Base-by-base conservation (phyloP, 2,329 filamentous ascomycete genomes). In the Aspergillus niger region DNA sequence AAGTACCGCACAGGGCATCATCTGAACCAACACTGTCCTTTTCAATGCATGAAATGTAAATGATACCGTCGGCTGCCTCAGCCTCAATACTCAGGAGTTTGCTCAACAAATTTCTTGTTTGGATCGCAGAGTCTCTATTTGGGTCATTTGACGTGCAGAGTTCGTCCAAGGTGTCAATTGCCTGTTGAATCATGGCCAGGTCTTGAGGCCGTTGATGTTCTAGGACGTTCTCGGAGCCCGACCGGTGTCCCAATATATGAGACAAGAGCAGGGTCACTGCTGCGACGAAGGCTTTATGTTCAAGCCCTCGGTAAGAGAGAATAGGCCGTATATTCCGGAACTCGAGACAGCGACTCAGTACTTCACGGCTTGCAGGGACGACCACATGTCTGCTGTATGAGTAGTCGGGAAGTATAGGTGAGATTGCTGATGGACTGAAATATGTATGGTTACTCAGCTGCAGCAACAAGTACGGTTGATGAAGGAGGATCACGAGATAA, bases 141-240 rank as follows among this genome's bases (percentile, higher is more conserved):
- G 39, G 26, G 22, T 30, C n/a, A 13, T 44, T 22, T 24, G 10
- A 20, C 1, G 10, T 5, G 24, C 52, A 55, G 8, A 55, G 38
- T 26, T 30, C 24, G 15, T 44, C 39, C 24, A 55, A 43, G 3
- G 39, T 55, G 5, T 43, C 15, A 11, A 44, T 43, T 5, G 43
- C 52, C 5, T 55, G 43, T 13, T 44, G 38, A 8, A 55, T 20
- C 15, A 28, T 43, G n/a, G n/a, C 28, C 24, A 55, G 26, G 11
- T 55, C 38, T 13, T 43, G 39, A 15, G 52, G 38, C 11, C 52
- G 36, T 17, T 55, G 52, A 24, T 55, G 52, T 43, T 44, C 52
- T 15, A 55, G 26, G 7, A 43, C 24, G 28, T 43, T 55, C n/a
- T 38, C 24, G 3, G 38, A 8, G 4, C 52, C 52, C 24, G 17